Base-by-base conservation (phyloP, 768 basidiomycete genomes). In the button mushroom (Agaricus bisporus) region DNA sequence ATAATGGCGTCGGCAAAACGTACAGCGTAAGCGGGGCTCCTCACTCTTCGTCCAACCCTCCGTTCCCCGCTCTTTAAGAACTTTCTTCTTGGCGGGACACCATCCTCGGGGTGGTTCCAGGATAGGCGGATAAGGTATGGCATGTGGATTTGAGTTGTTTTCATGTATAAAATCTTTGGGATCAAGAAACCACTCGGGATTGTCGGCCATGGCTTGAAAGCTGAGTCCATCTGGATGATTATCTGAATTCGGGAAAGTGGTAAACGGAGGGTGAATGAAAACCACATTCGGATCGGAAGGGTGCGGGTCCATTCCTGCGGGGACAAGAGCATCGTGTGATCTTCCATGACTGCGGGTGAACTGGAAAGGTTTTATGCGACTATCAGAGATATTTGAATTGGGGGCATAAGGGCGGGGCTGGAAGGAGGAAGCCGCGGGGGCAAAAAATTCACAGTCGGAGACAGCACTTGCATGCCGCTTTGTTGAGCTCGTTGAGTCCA, bases 11-110 rank as follows among this genome's bases (percentile, higher is more conserved):
- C 90, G 73, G 61, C 89, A 92, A 62, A 92, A 91, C 1, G 89
- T 91, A 68, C 89, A 92, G 45, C 89, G 77, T 22, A 92, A 74
- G 15, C 86, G 72, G 7, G 88, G 88, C 60, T 88, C 86, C 64
- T 87, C 85, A 22, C 88, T 88, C 55, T 91, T 86, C 8, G 86
- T 85, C 85, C 85, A 88, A 15, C 81, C 81, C 47, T 86, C 85
- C 8, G 73, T 60, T 20, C 85, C 85, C 48, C 82, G 73, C 38
- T 84, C 85, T 63, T 82, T 86, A 20, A 85, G 67, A 59, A 87
- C 86, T 61, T 86, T 88, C 68, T 88, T 89, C 73, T 85, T 89
- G n/a, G 88, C 79, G 25, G 86, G 86, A 62, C 87, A 89, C 89
- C 89, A 91, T 26, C 89, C 89, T 51, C 89, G 75, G 12, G 89